Conservation (phyloP, 1,284 basidiomycete genomes). For the Ganoderma lucidum region DNA sequence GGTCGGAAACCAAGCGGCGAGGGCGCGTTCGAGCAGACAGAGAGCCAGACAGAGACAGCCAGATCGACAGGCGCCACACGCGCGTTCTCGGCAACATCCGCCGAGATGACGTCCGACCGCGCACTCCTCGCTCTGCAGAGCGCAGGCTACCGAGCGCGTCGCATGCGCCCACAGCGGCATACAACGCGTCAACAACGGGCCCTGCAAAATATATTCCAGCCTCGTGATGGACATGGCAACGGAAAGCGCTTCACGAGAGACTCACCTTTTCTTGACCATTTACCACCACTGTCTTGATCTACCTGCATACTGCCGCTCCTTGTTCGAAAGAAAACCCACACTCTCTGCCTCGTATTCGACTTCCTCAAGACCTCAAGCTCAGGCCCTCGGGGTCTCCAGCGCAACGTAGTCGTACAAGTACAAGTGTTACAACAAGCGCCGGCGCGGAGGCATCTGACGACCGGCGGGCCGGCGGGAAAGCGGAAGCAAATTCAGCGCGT, state of each 20-base stretch:
- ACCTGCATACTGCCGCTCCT: constrained; percentile 23
- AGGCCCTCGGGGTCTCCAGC: too few species aligned
- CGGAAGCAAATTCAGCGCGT: constrained; percentile 33
- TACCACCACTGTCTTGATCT: constrained; percentile 30
- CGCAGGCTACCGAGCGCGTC: too few species aligned
- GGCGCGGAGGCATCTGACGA: constrained; percentile 19
- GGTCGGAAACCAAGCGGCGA: too few species aligned
- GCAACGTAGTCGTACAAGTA: background rate
- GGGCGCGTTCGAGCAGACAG: too few species aligned
- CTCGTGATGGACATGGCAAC: constrained; percentile 37
- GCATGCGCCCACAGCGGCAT: background rate
- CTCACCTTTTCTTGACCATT: constrained; percentile 25
- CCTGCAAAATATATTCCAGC: background rate
- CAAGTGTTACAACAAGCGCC: constrained; percentile 13
- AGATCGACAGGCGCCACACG: too few species aligned
- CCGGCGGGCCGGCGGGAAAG: constrained; percentile 16
- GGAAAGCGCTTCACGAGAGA: constrained; percentile 2
- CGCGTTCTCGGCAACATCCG: too few species aligned
- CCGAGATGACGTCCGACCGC: too few species aligned
- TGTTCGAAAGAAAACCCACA: constrained; percentile 17
- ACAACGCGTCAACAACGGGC: constrained; percentile 5
- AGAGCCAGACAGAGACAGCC: too few species aligned
- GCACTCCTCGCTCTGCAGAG: too few species aligned
- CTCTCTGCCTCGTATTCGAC: constrained; percentile 12
- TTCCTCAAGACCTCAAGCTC: too few species aligned